These are phyloP conservation scores for Coriolopsis trogii DNA, from an alignment of 1,284 basidiomycete genomes.

Conservation along the genomic window DNA sequence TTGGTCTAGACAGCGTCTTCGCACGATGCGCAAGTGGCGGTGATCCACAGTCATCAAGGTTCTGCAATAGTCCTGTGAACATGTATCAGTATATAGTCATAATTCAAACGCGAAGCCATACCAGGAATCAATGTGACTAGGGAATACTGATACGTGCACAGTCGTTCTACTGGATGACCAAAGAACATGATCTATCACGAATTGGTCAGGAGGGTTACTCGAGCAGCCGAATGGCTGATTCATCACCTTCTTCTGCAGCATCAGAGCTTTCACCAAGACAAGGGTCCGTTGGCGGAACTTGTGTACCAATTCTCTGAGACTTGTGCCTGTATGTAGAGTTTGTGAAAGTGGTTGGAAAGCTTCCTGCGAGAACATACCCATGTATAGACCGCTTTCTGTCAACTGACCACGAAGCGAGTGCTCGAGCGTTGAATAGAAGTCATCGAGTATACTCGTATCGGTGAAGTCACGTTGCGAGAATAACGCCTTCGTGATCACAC, in stretches of 20 bases:
- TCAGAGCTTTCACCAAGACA: conserved; percentile 92
- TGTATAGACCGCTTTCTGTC: conserved; percentile 83
- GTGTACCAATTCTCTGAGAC: conserved; percentile 90
- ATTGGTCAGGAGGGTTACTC: not conserved
- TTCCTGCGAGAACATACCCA: conserved; percentile 77
- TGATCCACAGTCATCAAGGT: conserved; percentile 90
- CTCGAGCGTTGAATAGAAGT: conserved; percentile 81
- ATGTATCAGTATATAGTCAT: conserved; percentile 1
- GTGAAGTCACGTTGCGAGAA: conserved; percentile 91
- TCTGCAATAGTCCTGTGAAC: conserved; percentile 75
- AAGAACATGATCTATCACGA: conserved; percentile 87
- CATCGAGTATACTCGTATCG: conserved; percentile 81
- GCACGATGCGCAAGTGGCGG: conserved; percentile 80
- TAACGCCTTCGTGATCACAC: conserved; percentile 92
- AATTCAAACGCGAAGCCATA: conserved; percentile 26
- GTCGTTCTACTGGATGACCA: conserved; percentile 93
- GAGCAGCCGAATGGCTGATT: too few species aligned
- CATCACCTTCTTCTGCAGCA: conserved; percentile 93
- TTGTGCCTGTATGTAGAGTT: conserved; percentile 65
- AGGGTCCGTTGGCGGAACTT: conserved; percentile 93
- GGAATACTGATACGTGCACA: conserved; percentile 98
- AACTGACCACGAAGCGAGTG: conserved; percentile 66
- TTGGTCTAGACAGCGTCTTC: conserved; percentile 69
- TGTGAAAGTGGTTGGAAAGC: conserved; percentile 86
- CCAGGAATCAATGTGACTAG: conserved; percentile 85